These are phyloP conservation scores for Casaregolazyma lundiana DNA, from an alignment of 1,139 yeast genomes.

Conservation along the genomic window DNA sequence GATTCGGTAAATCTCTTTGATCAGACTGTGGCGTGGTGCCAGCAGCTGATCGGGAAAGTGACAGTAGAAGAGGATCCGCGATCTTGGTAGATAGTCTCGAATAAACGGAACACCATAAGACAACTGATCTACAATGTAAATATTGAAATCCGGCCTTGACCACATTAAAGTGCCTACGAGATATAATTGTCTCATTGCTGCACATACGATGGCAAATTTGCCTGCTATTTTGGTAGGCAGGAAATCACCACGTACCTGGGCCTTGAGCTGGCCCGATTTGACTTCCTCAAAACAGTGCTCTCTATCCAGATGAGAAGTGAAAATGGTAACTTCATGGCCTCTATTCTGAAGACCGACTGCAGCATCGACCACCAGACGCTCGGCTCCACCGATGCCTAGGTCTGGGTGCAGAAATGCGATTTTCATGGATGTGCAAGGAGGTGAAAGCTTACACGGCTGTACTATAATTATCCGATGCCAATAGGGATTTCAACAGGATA, in stretches of 20 bases:
- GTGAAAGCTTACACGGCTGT: background rate
- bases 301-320: conserved; percentile 85
- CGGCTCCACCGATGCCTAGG: conserved; percentile 94
- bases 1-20: conserved; percentile 63
- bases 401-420: conserved; percentile 95
- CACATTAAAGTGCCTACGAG: conserved; percentile 47
- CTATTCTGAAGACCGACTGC: conserved; percentile 76
- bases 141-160: conserved; percentile 57
- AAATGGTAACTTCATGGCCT: conserved; percentile 64
- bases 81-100: conserved; percentile 38
- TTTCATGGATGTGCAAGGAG: conserved; percentile 34
- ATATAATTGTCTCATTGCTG: conserved; percentile 76
- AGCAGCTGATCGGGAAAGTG: conserved; percentile 92
- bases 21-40: conserved; percentile 51
- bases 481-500: too few relatives aligned
- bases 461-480: too few relatives aligned
- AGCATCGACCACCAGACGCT: conserved; percentile 88
- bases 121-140: conserved; percentile 81
- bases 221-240: conserved; percentile 68
- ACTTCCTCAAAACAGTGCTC: conserved; percentile 90
- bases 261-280: conserved; percentile 49
- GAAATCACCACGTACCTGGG: conserved; percentile 70
- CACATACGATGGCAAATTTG: conserved; percentile 72
- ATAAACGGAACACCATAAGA: conserved; percentile 80
- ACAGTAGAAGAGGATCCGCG: conserved; percentile 73